Evolutionary conservation across 768 basidiomycete species (phyloP), one percentile per base, ranked within the genome.

Genomic region (Mrakia blollopis): DNA sequence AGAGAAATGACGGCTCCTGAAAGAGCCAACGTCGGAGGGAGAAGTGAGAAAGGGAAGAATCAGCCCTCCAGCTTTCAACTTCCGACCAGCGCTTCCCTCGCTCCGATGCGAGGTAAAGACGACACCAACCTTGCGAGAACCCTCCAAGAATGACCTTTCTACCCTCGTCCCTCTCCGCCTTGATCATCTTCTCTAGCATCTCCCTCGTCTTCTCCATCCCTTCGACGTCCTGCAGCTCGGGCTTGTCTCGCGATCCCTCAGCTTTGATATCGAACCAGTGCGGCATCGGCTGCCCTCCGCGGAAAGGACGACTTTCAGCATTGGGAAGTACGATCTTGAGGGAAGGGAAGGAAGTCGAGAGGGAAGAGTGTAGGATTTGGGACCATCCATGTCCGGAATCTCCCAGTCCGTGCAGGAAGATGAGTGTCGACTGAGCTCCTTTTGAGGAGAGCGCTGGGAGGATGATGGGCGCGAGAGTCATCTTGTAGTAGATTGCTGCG

Each of bases 81-180:
- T 28, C 10, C 57, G 57, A 25, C 57, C 57, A 7, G n/a, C 25
- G 2, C 23, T 13, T 57, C 57, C 13, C 8, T n/a, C 4, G 13
- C 25, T 16, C 28, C 7, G 14, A 63, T 7, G 3, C 69, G 30
- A 47, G 47, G 30, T 32, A n/a, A 32, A 32, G 47, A 30, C n/a
- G 57, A 57, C 1, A 52, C 44, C 9, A 4, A 72, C 71, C 71
- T 60, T 72, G 71, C 35, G 28, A 41, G 73, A 74, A 62, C 3
- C 61, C 73, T 50, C 73, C 73, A 8, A 74, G 61, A 6, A 63
- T 32, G 18, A 63, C 60, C n/a, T 67, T 63, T n/a, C 73, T 50
- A 1, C 73, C 61, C 54, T 65, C 32, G 8, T 61, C 60, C 28
- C 50, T 47, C 61, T 67, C 61, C 61, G 30, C 28, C 28, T 35